Percentiles rank a stretch among this genome's conserved stretches.
These are phyloP conservation scores for Neophaeococcomyces mojaviensis DNA, from an alignment of 2,329 filamentous ascomycete species.

Conservation along the genomic window DNA sequence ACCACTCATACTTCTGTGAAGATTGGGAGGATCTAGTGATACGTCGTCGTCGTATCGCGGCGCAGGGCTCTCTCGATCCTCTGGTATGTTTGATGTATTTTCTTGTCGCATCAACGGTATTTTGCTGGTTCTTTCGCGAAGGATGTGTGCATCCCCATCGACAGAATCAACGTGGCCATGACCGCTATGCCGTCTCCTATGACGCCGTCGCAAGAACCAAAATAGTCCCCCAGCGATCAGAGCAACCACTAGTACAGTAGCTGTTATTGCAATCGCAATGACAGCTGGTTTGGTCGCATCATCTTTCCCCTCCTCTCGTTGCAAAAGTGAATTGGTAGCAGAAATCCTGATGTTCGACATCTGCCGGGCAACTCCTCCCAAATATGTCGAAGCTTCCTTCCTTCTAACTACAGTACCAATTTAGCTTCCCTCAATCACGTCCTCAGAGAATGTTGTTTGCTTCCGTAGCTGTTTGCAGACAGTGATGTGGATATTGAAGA, in stretches of 20 bases:
- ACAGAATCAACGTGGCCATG: not conserved
- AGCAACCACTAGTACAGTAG: not conserved
- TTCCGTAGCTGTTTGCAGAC: too few species aligned
- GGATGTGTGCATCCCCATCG: not conserved
- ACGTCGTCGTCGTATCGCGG: not conserved
- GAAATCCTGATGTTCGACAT: too few species aligned
- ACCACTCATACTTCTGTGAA: not conserved
- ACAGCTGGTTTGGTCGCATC: slow-evolving; percentile 1
- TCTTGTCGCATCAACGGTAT: slow-evolving; percentile 1
- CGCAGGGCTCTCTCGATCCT: not conserved
- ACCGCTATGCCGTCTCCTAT: not conserved
- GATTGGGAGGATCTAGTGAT: not conserved
- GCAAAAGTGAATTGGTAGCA: too few species aligned
- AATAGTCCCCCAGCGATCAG: not conserved
- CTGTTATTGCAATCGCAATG: slow-evolving; percentile 2
- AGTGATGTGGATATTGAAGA: too few species aligned
- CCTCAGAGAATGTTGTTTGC: too few species aligned
- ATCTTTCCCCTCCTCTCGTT: not conserved
- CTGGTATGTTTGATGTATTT: not conserved
- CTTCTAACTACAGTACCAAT: too few species aligned
- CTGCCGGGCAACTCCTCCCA: too few species aligned
- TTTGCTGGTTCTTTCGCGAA: not conserved
- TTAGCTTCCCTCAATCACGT: too few species aligned
- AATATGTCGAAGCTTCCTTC: too few species aligned
- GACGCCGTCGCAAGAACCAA: not conserved